Base-by-base conservation (phyloP, 768 basidiomycete genomes). In the Lactifluus rugatus region DNA sequence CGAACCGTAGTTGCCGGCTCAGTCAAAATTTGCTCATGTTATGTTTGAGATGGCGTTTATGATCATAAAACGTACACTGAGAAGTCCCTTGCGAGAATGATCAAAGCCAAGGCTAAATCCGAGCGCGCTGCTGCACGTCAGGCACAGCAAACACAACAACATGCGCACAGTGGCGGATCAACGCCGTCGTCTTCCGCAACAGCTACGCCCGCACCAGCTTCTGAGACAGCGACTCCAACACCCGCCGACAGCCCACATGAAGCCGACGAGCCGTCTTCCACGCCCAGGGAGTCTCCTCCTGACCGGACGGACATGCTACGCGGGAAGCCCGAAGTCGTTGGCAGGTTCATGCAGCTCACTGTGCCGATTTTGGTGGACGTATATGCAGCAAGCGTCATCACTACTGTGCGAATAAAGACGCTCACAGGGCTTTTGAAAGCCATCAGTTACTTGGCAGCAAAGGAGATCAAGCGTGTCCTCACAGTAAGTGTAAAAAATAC, bases 291-390 rank as follows among this genome's bases (percentile, higher is more conserved):
- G 37, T 64, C 71, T 17, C 69, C 71, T 6, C 66, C 62, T 3
- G 85, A 87, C 66, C 76, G 94, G 49, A 81, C 86, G 16, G 85
- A 92, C 45, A 69, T 96, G 47, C 71, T 94, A 45, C 82, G 86
- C 54, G 82, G 81, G 4, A 84, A 87, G 60, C 80, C 86, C 23
- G 77, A 74, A n/a, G 82, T 91, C 26, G 86, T 94, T 49, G 83
- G 81, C 19, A 81, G 84, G 16, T 98, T 93, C 71, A 89, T 94
- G 81, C 81, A 83, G 48, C 75, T 95, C 34, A 83, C 93, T 66
- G 85, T 97, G 0, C 96, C 96, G 0, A 92, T 96, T 55, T 79
- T 99, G 55, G 85, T 98, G 58, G 96, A 98, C 66, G 94, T 99
- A n/a, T 98, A 97, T 71, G 89, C 94, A n/a, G 95, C 96, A 31